Evolutionary conservation across 805 yeast species (phyloP).

Genomic region (Metschnikowia koreensis): DNA sequence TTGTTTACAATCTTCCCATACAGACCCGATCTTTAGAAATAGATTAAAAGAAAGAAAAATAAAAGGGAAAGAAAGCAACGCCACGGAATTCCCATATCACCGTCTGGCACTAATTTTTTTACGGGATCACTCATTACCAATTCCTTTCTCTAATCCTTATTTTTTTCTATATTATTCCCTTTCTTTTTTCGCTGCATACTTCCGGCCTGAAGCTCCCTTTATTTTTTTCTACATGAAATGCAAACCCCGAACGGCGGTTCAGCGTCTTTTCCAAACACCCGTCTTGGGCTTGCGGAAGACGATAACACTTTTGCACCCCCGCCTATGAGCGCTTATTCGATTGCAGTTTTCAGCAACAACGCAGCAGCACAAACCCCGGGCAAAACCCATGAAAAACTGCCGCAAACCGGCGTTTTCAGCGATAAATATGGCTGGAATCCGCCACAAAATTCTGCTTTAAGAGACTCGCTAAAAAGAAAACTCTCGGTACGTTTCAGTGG

Average conservation of each 20-base stretch:
- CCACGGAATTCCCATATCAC: neutral
- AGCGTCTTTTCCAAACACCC: neutral
- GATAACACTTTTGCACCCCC: constrained; percentile 59
- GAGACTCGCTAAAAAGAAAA: constrained; percentile 25
- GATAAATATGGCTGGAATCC: neutral
- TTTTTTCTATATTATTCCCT: too few species aligned
- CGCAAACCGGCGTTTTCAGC: neutral
- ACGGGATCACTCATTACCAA: too few species aligned
- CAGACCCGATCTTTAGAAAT: neutral
- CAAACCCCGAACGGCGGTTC: constrained; percentile 10
- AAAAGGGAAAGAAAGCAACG: neutral
- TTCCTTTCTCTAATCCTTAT: too few species aligned
- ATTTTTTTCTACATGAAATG: constrained; percentile 11
- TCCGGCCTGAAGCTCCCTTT: neutral
- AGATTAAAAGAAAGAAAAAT: neutral
- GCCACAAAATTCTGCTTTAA: constrained; percentile 17
- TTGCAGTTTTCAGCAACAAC: constrained; percentile 43
- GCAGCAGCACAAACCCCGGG: neutral
- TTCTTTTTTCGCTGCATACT: neutral
- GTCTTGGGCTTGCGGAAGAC: constrained; percentile 29
- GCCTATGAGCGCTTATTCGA: constrained; percentile 55
- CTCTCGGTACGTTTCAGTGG: constrained; percentile 34
- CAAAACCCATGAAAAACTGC: neutral
- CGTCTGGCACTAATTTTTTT: neutral
- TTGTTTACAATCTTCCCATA: constrained; percentile 9